Evolutionary conservation across 164 flowering plant genomes (phyloP).

Genomic region (Magnolia kwangsiensis): DNA sequence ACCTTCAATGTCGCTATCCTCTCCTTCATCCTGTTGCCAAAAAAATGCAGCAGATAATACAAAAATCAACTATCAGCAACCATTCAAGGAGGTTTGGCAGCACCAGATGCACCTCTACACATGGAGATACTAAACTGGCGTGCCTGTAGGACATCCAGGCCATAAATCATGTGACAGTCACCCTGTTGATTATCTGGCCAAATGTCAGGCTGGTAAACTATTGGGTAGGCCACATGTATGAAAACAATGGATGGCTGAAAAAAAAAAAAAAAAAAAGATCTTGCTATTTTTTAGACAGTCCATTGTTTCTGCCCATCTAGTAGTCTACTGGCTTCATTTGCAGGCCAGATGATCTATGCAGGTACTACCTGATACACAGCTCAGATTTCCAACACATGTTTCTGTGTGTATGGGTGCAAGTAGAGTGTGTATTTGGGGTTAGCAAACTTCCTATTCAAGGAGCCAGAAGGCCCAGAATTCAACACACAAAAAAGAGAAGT

Average conservation of each 20-base stretch:
- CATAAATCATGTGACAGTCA: not conserved
- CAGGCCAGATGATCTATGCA: not conserved
- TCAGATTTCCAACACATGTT: too few relatives aligned
- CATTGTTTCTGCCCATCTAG: not conserved
- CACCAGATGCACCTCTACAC: not conserved
- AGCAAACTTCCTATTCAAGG: not conserved
- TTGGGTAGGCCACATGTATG: not conserved
- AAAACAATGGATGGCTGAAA: not conserved
- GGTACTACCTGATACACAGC: too few relatives aligned
- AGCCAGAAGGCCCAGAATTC: not conserved
- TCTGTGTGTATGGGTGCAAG: too few relatives aligned
- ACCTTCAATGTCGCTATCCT: constrained; percentile 55
- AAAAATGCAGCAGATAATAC: not conserved
- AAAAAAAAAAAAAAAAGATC: too few relatives aligned
- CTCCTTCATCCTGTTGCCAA: constrained; percentile 45
- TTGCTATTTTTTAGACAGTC: not conserved
- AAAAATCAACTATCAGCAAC: not conserved
- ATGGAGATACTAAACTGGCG: not conserved
- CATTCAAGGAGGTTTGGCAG: too few relatives aligned
- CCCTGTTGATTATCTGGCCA: not conserved
- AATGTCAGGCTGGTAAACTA: not conserved
- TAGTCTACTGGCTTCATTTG: not conserved
- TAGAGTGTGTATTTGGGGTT: not conserved
- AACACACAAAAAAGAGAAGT: not conserved
- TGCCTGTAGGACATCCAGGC: not conserved